A percentile compares a stretch with the other conserved stretches of the same genome.
Evolutionary conservation across 768 basidiomycete species (phyloP).

Genomic region (Kwoniella heveanensis): DNA sequence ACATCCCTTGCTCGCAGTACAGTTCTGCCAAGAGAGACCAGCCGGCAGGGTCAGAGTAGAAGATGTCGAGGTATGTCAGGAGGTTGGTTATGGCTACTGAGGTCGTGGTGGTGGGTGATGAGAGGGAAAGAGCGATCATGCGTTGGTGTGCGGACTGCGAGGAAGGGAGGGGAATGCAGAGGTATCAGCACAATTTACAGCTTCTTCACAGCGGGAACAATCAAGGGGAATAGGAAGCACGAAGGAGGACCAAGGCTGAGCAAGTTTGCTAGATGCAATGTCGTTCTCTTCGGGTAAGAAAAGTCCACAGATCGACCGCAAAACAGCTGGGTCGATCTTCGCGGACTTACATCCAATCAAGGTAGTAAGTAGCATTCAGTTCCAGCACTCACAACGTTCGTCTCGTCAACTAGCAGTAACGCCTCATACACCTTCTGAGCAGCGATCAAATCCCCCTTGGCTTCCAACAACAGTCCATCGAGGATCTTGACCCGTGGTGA

Average conservation of each 20-base stretch:
- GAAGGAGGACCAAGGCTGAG: too few relatives aligned
- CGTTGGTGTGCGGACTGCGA: constrained; percentile 53
- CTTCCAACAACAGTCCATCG: constrained; percentile 50
- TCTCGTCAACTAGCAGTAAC: constrained; percentile 48
- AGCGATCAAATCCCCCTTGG: constrained; percentile 31
- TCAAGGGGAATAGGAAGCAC: too few relatives aligned
- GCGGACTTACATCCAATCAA: too few relatives aligned
- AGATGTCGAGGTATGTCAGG: constrained; percentile 54
- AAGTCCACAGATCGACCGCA: too few relatives aligned
- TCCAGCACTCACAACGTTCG: constrained; percentile 44
- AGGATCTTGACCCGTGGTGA: constrained; percentile 54
- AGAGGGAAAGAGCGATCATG: constrained; percentile 46
- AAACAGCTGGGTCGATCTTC: too few relatives aligned
- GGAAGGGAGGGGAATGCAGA: background rate
- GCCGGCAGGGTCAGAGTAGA: constrained; percentile 55
- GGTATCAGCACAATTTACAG: too few relatives aligned
- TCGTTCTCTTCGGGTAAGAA: too few relatives aligned
- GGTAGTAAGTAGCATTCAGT: background rate
- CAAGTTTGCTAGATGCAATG: too few relatives aligned
- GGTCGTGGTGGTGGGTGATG: constrained; percentile 14
- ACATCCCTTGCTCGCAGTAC: constrained; percentile 48
- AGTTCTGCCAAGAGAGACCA: constrained; percentile 56
- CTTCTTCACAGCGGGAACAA: too few relatives aligned
- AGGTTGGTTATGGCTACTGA: constrained; percentile 37
- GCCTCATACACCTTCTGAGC: constrained; percentile 46